Evolutionary conservation across 2,329 filamentous ascomycete genomes (phyloP), one percentile per base, ranked within the genome.

Genomic region (Paraphoma chrysanthemicola): DNA sequence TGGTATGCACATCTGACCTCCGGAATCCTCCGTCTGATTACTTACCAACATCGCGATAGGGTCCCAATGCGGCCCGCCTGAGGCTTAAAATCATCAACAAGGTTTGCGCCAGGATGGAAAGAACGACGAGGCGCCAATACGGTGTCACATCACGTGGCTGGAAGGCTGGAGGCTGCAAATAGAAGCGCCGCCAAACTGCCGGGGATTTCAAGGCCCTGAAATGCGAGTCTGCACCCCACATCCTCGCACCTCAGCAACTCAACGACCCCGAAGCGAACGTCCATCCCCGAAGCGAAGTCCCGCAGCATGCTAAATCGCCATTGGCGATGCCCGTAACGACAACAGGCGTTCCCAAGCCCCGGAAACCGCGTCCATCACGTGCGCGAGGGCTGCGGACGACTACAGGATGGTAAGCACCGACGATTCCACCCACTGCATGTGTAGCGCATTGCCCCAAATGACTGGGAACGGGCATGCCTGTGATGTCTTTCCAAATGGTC

Each of bases 341-440:
- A 56, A 62, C 63, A 70, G 65, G 60, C 50, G 59, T 60, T 57
- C 50, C 63, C 44, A 73, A 72, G 58, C 63, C 69, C 57, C 72
- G 72, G 44, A 76, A 75, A 59, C 72, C 73, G 53, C 71, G 78
- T 45, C 80, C 79, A 58, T 77, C 78, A 48, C 73, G 80, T 48
- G 78, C 79, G 39, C 72, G 74, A 54, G 80, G 79, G 10, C 64
- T 82, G 54, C 74, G 80, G 36, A 80, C 78, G 39, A 79, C 76
- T 38, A 81, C 79, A 49, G 79, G 79, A 53, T 81, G 78, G 72
- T 76, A 67, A 71, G 73, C 57, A 36, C 12, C 11, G 30, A 14
- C 14, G 59, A 31, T 3, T 39, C 1, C 17, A 44, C 16, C 18
- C 28, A 12, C 39, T 44, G 11, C 6, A 16, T 17, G 29, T 12